Percentiles rank a stretch among this genome's conserved stretches.
Conservation (phyloP, 164 flowering plant species). For the Stephania yunnanensis region DNA sequence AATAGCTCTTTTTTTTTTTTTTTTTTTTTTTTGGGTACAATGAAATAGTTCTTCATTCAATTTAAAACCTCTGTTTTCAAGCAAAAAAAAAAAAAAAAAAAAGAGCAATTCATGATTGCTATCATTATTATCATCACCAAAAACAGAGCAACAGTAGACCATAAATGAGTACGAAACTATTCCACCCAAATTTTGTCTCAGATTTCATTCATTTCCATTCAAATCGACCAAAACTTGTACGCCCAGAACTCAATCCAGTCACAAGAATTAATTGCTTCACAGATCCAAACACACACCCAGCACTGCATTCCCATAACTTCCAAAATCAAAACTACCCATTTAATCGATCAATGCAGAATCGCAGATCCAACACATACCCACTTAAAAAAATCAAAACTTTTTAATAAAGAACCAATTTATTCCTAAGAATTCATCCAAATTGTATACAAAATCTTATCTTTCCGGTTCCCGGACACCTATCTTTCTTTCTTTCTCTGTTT, state of each 20-base stretch:
- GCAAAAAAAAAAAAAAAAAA: background rate
- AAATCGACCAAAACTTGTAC: too few species aligned
- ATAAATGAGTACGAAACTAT: background rate
- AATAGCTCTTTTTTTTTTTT: background rate
- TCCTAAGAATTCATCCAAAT: conserved; percentile 13
- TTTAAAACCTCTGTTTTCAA: background rate
- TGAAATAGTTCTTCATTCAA: background rate
- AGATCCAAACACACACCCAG: background rate
- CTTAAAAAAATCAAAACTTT: background rate
- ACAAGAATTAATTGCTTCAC: background rate
- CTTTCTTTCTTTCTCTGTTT: background rate
- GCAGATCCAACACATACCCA: background rate
- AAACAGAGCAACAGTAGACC: background rate
- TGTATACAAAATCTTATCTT: conserved; percentile 17
- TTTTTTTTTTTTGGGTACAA: background rate
- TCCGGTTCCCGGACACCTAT: conserved; percentile 12
- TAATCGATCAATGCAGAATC: too few species aligned
- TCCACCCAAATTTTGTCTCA: background rate
- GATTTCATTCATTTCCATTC: too few species aligned
- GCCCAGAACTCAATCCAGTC: background rate
- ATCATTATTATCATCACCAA: background rate
- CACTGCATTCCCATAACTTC: background rate
- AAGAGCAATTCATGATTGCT: background rate
- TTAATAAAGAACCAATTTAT: conserved; percentile 2
- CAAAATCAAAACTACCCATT: too few species aligned